These are phyloP conservation scores for Pichia sporocuriosa DNA, from an alignment of 805 yeast species.

Conservation along the genomic window DNA sequence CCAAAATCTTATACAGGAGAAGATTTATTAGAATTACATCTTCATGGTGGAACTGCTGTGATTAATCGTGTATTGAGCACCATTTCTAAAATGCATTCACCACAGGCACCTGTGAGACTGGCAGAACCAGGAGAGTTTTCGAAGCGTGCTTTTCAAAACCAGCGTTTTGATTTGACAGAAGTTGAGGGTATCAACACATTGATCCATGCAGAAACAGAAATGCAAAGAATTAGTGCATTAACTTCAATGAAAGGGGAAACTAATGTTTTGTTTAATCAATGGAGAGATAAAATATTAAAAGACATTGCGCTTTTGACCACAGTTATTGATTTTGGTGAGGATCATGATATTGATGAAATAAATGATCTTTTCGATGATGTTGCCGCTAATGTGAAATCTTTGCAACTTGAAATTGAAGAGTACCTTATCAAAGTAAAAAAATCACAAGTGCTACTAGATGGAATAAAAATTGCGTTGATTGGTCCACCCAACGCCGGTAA, in stretches of 20 bases:
- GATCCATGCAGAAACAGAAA: constrained; percentile 91
- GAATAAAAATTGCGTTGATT: constrained; percentile 63
- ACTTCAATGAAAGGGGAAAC: constrained; percentile 67
- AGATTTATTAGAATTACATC: constrained; percentile 79
- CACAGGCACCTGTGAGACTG: constrained; percentile 48
- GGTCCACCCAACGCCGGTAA: constrained; percentile 98
- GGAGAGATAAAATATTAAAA: constrained; percentile 64
- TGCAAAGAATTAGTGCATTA: constrained; percentile 72
- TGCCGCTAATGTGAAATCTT: constrained; percentile 31
- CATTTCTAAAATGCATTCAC: constrained; percentile 46
- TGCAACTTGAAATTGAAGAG: constrained; percentile 40
- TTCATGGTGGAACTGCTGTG: constrained; percentile 92
- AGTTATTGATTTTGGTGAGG: constrained; percentile 91
- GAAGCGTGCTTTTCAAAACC: constrained; percentile 76
- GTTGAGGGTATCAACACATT: constrained; percentile 84
- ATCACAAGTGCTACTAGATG: constrained; percentile 60
- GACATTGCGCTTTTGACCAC: constrained; percentile 77
- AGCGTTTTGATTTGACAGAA: constrained; percentile 78
- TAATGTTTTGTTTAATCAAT: constrained; percentile 43
- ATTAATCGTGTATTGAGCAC: constrained; percentile 60
- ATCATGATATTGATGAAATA: constrained; percentile 70
- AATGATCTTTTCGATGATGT: constrained; percentile 48
- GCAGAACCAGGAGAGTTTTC: constrained; percentile 96
- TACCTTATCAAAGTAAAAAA: constrained; percentile 43
- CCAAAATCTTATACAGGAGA: constrained; percentile 92